Evolutionary conservation across 139 green algal genomes (phyloP), one percentile per base, ranked within the genome.

Genomic region (Chlorella sp.): DNA sequence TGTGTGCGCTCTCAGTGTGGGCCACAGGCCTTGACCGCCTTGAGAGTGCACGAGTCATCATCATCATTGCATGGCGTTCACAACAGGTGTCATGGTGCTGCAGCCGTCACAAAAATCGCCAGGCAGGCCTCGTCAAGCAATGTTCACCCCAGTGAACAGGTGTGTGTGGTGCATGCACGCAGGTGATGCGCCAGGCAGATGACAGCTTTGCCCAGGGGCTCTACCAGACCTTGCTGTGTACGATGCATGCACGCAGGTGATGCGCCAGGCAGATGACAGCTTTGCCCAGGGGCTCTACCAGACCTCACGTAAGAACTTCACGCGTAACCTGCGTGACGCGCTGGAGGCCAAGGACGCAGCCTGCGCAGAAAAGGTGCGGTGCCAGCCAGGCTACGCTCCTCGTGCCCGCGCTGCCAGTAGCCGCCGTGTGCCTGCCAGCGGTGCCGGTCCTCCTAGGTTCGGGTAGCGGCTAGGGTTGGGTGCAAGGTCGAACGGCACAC

Each of bases 201-300:
- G 80, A 85, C 22, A 62, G 66, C 0, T 85, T 85, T 49, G 73
- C 80, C 0, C 72, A 85, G 50, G 70, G 67, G n/a, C 29, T 85
- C 3, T 85, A 82, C 32, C 75, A 81, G 72, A 74, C 75, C 4
- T 22, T 27, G 10, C 5, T 5, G 5, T 65, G 67, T 31, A 5
- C 36, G 10, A 23, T 67, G 69, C 17, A 17, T 5, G n/a, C 3
- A 17, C 27, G 2, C 69, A 81, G 75, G 70, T 70, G 14, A 80
- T 81, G 35, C 66, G 74, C 10, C 31, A 31, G 29, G 32, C 34
- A 1, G 75, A 85, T 51, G 80, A 85, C 22, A 62, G 66, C 0
- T 85, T 85, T 49, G 73, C 80, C 0, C 72, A 85, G 50, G 70
- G 67, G n/a, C 29, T 85, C 3, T 85, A 82, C 32, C 75, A 81